Evolutionary conservation across 192 early-diverging fungal species (phyloP).

Genomic region (Irineochytrium annulatum): DNA sequence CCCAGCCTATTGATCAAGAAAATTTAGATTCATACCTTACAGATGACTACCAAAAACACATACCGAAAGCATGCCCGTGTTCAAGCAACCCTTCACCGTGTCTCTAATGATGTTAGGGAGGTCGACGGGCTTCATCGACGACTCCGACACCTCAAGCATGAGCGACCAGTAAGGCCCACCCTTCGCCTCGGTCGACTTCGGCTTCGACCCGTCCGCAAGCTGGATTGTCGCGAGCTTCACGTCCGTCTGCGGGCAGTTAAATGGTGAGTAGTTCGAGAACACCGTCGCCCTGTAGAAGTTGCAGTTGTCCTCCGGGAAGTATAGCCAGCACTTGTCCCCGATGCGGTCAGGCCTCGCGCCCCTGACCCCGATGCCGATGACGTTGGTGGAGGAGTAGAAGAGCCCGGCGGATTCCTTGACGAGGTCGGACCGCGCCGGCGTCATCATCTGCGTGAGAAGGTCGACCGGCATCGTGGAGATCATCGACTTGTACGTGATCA

Average conservation of each 20-base stretch:
- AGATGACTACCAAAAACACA: background rate
- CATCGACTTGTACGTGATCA: slow-evolving; percentile 25
- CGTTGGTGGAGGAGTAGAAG: slow-evolving; percentile 27
- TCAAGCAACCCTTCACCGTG: slow-evolving; percentile 32
- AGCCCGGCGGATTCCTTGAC: slow-evolving; percentile 13
- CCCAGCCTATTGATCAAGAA: slow-evolving; percentile 7
- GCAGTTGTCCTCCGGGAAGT: slow-evolving; percentile 29
- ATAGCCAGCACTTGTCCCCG: slow-evolving; percentile 36
- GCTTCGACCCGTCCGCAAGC: slow-evolving; percentile 11
- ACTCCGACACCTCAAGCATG: slow-evolving; percentile 36
- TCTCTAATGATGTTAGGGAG: slow-evolving; percentile 18
- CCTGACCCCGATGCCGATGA: slow-evolving; percentile 31
- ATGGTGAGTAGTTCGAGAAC: slow-evolving; percentile 36
- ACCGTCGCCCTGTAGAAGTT: slow-evolving; percentile 36
- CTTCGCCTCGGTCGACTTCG: slow-evolving; percentile 3
- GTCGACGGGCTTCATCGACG: slow-evolving; percentile 27
- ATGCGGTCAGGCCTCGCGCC: slow-evolving; percentile 25
- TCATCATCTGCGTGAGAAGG: slow-evolving; percentile 11
- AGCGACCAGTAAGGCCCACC: slow-evolving; percentile 35
- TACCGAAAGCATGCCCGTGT: slow-evolving; percentile 23
- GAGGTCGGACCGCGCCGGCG: slow-evolving; percentile 11
- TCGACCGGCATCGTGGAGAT: slow-evolving; percentile 30
- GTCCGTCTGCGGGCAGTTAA: slow-evolving; percentile 19
- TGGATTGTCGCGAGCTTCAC: slow-evolving; percentile 22
- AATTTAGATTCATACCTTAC: background rate